phyloP scores from a whole-genome alignment of 805 yeast genomes.

The Blastobotrys peoriensis region DNA sequence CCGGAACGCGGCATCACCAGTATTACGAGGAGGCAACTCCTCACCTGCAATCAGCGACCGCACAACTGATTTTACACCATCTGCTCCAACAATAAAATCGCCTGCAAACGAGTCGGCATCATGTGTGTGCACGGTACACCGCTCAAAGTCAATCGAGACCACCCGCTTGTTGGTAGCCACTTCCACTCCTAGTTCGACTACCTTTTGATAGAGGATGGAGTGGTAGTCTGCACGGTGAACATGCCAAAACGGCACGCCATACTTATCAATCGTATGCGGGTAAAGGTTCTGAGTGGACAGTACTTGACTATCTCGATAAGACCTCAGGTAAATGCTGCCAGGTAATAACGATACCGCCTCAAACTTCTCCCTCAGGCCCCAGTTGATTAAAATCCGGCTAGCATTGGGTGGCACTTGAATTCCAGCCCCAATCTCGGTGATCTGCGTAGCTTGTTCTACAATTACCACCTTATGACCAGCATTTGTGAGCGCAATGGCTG shows the following conservation, averaged over 20 bases:
- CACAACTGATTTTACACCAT: constrained; percentile 27
- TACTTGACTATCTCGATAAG: too few species aligned
- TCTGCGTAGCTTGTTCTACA: too few species aligned
- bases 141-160: constrained; percentile 21
- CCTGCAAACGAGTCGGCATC: constrained; percentile 20
- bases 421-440: too few species aligned
- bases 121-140: constrained; percentile 16
- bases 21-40: constrained; percentile 4
- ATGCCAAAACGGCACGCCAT: constrained; percentile 23
- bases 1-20: constrained; percentile 12
- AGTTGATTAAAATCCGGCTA: too few species aligned
- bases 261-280: constrained; percentile 19
- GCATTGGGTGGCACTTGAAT: too few species aligned
- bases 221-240: constrained; percentile 30
- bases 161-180: constrained; percentile 22
- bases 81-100: constrained; percentile 28
- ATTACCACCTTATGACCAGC: too few species aligned
- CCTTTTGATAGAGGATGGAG: too few species aligned
- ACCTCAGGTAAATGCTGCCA: too few species aligned
- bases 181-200: constrained; percentile 22
- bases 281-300: constrained; percentile 21
- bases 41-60: constrained; percentile 20
- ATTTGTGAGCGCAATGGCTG: too few species aligned
- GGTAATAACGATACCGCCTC: too few species aligned
- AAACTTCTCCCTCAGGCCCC: too few species aligned